Evolutionary conservation across 116 monocot genomes (phyloP), one percentile per base, ranked within the genome.

Genomic region (Zostera marina): DNA sequence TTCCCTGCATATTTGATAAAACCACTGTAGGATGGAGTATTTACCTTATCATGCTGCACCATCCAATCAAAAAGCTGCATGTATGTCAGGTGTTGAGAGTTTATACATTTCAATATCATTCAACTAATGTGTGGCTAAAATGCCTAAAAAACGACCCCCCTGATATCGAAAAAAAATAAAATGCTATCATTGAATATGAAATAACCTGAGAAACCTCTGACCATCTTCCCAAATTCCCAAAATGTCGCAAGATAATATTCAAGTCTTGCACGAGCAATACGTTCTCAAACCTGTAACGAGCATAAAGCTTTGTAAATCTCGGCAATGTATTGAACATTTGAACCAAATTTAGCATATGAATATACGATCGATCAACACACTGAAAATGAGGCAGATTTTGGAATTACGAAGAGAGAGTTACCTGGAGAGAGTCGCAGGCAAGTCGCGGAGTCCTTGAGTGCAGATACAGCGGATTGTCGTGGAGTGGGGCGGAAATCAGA

Each of bases 51-150:
- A 47, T 66, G 67, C 49, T 59, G 71, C 61, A 75, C 77, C 94
- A 94, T 94, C 94, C 84, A 85, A 57, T 79, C 71, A 76, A 94
- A 94, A 72, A 88, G 46, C 94, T 94, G 88, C 46, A 81, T 71
- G 17, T 42, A 3, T n/a, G n/a, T n/a, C n/a, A n/a, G 19, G 48
- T 9, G 48, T 48, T 48, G 8, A 8, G 32, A 32, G 32, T 32
- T 0, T 32, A 32, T 32, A 3, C 32, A 5, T 32, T 48, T 48
- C 15, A 48, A 15, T 48, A 48, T 17, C 16, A 16, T 7, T 70
- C 47, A 59, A 12, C 21, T 70, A 54, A 22, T 41, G 25, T n/a
- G n/a, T n/a, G n/a, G 9, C 42, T 15, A 45, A 41, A 63, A 49
- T 56, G 11, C 8, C 8, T 3, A 41, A 59, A 46, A n/a, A n/a